Conservation (phyloP, 768 basidiomycete species). For the Heimioporus sp. region DNA sequence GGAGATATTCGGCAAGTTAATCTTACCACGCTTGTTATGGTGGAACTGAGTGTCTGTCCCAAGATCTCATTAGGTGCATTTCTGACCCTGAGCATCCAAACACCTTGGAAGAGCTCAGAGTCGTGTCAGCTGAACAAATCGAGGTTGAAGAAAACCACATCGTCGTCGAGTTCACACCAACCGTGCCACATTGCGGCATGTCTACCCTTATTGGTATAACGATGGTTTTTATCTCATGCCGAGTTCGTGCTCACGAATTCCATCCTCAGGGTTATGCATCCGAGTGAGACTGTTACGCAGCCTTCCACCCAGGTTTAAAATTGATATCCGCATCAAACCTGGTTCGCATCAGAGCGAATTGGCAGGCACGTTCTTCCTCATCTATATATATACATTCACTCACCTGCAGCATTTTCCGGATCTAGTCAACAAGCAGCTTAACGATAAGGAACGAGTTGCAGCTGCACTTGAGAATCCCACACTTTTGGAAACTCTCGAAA, state of each 20-base stretch:
- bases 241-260: neutral
- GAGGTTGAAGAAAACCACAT: conserved; percentile 61
- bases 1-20: conserved; percentile 79
- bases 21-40: conserved; percentile 7
- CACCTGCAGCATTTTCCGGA: neutral
- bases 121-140: conserved; percentile 90
- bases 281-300: conserved; percentile 87
- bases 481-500: conserved; percentile 84
- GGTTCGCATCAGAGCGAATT: conserved; percentile 96
- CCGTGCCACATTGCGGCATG: conserved; percentile 97
- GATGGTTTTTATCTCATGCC: neutral
- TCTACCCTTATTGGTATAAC: conserved; percentile 85
- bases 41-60: conserved; percentile 29
- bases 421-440: conserved; percentile 95
- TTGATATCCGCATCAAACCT: conserved; percentile 89
- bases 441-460: conserved; percentile 97
- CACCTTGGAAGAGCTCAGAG: conserved; percentile 90
- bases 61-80: conserved; percentile 89
- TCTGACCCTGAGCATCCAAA: conserved; percentile 95
- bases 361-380: conserved; percentile 54
- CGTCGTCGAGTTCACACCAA: conserved; percentile 92
- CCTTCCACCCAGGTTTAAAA: conserved; percentile 89
- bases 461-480: conserved; percentile 93
- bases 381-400: no score
- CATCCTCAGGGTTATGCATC: conserved; percentile 72